Evolutionary conservation across 179 eudicot species (phyloP).

Genomic region (Drosera spatulata): DNA sequence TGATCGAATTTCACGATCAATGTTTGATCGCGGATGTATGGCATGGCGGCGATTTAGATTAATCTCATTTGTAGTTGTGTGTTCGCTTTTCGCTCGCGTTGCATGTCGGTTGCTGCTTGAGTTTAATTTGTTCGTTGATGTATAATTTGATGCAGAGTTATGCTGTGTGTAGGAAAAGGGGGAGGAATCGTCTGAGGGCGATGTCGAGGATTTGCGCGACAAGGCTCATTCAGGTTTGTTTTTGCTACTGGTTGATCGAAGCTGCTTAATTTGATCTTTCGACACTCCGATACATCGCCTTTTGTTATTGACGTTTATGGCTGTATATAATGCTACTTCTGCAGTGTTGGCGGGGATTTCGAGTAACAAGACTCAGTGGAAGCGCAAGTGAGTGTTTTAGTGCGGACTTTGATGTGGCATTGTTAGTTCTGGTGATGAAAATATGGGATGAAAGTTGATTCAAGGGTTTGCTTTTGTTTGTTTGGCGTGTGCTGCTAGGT

Average conservation of each 20-base stretch:
- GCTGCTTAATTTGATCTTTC: neutral
- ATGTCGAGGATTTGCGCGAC: constrained; percentile 42
- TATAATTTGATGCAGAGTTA: neutral
- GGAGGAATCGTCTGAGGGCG: constrained; percentile 22
- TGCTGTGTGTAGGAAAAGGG: constrained; percentile 36
- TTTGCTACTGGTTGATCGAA: neutral
- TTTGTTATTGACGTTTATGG: too few species aligned
- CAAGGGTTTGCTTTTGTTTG: neutral
- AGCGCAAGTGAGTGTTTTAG: constrained; percentile 56
- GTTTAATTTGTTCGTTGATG: neutral
- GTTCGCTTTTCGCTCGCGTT: neutral
- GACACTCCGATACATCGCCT: too few species aligned
- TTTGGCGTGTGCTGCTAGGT: constrained; percentile 30
- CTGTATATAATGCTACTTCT: too few species aligned
- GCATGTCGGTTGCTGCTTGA: neutral
- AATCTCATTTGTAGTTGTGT: neutral
- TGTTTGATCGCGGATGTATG: too few species aligned
- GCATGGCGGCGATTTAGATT: too few species aligned
- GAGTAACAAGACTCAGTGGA: constrained; percentile 62
- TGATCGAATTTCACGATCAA: too few species aligned
- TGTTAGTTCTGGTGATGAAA: neutral
- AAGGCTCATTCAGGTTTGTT: constrained; percentile 40
- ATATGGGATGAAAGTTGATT: neutral
- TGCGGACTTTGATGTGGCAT: too few species aligned
- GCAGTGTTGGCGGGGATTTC: constrained; percentile 33